These are phyloP conservation scores for Lunasporangiospora selenospora DNA, from an alignment of 192 early-diverging fungal species.

Conservation along the genomic window DNA sequence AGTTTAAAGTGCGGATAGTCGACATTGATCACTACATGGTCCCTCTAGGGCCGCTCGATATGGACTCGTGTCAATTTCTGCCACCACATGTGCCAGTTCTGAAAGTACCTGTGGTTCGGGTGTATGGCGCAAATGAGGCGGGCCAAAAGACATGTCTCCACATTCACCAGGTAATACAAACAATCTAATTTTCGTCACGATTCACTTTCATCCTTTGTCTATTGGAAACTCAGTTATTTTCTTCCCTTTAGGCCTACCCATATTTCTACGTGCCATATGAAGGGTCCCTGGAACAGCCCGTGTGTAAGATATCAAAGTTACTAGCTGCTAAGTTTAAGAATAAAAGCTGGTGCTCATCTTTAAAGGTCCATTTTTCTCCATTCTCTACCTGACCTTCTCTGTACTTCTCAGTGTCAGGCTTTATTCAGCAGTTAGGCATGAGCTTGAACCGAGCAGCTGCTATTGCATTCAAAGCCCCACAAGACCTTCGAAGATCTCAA, in stretches of 20 bases:
- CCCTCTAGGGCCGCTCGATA: slow-evolving; percentile 51
- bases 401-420: slow-evolving; percentile 34
- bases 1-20: slow-evolving; percentile 61
- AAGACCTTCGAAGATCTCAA: slow-evolving; percentile 19
- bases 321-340: slow-evolving; percentile 31
- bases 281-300: slow-evolving; percentile 41
- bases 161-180: slow-evolving; percentile 71
- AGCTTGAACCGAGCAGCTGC: slow-evolving; percentile 77
- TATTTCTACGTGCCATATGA: slow-evolving; percentile 84
- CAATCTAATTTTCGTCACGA: background rate
- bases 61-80: slow-evolving; percentile 40
- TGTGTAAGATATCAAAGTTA: slow-evolving; percentile 14
- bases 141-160: slow-evolving; percentile 85
- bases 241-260: slow-evolving; percentile 63
- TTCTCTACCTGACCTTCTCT: too few species aligned
- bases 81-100: slow-evolving; percentile 48
- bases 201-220: background rate
- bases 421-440: slow-evolving; percentile 60
- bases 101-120: slow-evolving; percentile 76
- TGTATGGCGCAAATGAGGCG: slow-evolving; percentile 76
- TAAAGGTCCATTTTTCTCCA: too few species aligned
- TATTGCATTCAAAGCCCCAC: slow-evolving; percentile 48
- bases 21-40: slow-evolving; percentile 70
- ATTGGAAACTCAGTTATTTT: background rate
- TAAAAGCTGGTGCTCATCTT: slow-evolving; percentile 35